These are phyloP conservation scores for Laetiporus sulphureus DNA, from an alignment of 1,284 basidiomycete species.

Conservation along the genomic window DNA sequence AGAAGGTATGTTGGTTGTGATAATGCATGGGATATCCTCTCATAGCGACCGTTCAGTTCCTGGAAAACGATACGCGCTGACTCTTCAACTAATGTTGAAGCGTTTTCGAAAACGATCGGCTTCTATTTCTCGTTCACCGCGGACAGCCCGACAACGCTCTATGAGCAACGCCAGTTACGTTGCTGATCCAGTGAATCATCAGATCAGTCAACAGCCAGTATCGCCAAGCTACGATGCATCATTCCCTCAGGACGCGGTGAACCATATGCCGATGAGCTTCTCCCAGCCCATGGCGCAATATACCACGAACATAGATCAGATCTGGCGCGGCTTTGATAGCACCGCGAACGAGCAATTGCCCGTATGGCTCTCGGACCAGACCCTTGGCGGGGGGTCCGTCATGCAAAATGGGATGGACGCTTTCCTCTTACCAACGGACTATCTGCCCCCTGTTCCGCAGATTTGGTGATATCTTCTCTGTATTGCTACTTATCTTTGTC, in stretches of 20 bases:
- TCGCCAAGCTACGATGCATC: slow-evolving; percentile 27
- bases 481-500: slow-evolving; percentile 4
- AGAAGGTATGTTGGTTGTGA: slow-evolving; percentile 46
- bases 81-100: slow-evolving; percentile 82
- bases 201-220: slow-evolving; percentile 18
- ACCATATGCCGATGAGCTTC: slow-evolving; percentile 20
- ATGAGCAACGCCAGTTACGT: slow-evolving; percentile 21
- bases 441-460: slow-evolving; percentile 59
- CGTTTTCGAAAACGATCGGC: slow-evolving; percentile 59
- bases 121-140: slow-evolving; percentile 54
- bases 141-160: slow-evolving; percentile 30
- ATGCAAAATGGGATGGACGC: slow-evolving; percentile 78
- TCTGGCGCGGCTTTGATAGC: slow-evolving; percentile 67
- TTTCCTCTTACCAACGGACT: slow-evolving; percentile 70
- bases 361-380: slow-evolving; percentile 79
- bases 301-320: slow-evolving; percentile 56
- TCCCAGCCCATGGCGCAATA: slow-evolving; percentile 28
- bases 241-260: slow-evolving; percentile 16
- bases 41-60: slow-evolving; percentile 49
- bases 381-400: slow-evolving; percentile 65
- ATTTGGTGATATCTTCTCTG: slow-evolving; percentile 48
- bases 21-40: slow-evolving; percentile 9
- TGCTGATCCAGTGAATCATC: slow-evolving; percentile 17
- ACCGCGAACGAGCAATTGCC: slow-evolving; percentile 69
- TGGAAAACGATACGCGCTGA: slow-evolving; percentile 84